Evolutionary conservation across 345 rosid genomes (phyloP), one percentile per base, ranked within the genome.

Genomic region (Euphorbia lathyris): DNA sequence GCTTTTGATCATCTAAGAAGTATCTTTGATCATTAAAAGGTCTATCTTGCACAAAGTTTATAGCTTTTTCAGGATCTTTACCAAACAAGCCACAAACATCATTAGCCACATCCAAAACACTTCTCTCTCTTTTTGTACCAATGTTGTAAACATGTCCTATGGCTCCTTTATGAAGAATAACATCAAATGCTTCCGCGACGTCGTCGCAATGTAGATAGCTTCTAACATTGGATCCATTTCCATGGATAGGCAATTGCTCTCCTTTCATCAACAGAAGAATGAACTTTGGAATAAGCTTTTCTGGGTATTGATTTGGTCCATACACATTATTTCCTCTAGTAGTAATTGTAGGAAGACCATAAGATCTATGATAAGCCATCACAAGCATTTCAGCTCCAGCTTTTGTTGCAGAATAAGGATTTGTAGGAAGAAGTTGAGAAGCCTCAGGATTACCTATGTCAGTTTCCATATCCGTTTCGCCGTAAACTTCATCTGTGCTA

Each of bases 1-100:
- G 7, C 16, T 55, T 55, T 55, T 55, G 58, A 10, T 55, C 58
- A 55, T 55, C 58, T 55, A 55, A 55, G 23, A 55, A 55, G 29
- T 55, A 55, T n/a, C 58, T 55, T 22, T 55, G 58, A 23, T 55
- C 58, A 55, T 55, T 55, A 55, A 55, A 55, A 55, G 58, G 58
- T n/a, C 58, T 55, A 55, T 55, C 58, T 22, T 55, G 58, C 0
- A 55, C 58, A 55, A 55, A 55, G 14, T 22, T 55, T 22, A 55
- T 55, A 23, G 58, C 27, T 23, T 55, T 55, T 10, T 23, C 13
- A 9, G 58, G 26, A 55, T 55, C 29, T 55, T 22, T 20, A 55
- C 58, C 11, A 55, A 55, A 55, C 27, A 55, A 10, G 29, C 58
- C 22, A 22, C 58, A 55, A 10, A 55, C 20, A 55, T 55, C 58